These are phyloP conservation scores for Mycena pura DNA, from an alignment of 768 basidiomycete genomes.

Conservation along the genomic window DNA sequence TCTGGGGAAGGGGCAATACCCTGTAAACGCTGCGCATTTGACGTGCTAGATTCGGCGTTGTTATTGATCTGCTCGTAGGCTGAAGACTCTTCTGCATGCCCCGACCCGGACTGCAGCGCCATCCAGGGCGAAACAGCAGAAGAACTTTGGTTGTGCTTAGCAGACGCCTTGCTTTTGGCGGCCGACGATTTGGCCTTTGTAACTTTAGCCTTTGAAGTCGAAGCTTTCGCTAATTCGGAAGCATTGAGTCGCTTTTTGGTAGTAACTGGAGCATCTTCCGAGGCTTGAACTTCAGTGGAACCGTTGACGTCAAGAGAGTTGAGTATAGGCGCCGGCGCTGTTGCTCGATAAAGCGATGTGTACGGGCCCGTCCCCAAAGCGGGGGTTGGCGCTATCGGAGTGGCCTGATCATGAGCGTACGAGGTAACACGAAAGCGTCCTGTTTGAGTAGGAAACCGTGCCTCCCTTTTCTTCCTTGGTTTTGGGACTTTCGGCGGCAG, in stretches of 20 bases:
- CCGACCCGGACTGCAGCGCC: background rate
- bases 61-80: slow-evolving; percentile 37
- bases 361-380: slow-evolving; percentile 47
- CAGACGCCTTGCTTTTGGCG: slow-evolving; percentile 1
- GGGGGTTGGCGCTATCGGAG: slow-evolving; percentile 39
- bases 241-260: slow-evolving; percentile 11
- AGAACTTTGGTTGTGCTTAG: slow-evolving; percentile 4
- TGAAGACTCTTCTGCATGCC: slow-evolving; percentile 16
- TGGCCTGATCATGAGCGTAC: slow-evolving; percentile 44
- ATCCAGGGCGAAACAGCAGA: slow-evolving; percentile 19
- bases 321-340: background rate
- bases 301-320: background rate
- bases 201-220: slow-evolving; percentile 22
- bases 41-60: background rate
- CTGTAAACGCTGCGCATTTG: background rate
- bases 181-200: slow-evolving; percentile 16
- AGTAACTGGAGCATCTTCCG: background rate
- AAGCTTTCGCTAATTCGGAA: slow-evolving; percentile 21
- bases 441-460: slow-evolving; percentile 47
- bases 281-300: background rate
- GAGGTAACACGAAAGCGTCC: slow-evolving; percentile 51
- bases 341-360: slow-evolving; percentile 46
- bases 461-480: slow-evolving; percentile 42
- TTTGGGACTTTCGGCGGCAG: slow-evolving; percentile 30
- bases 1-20: background rate